Base-by-base conservation (phyloP, 2,329 filamentous ascomycete genomes). In the Endoconidiophora polonica region DNA sequence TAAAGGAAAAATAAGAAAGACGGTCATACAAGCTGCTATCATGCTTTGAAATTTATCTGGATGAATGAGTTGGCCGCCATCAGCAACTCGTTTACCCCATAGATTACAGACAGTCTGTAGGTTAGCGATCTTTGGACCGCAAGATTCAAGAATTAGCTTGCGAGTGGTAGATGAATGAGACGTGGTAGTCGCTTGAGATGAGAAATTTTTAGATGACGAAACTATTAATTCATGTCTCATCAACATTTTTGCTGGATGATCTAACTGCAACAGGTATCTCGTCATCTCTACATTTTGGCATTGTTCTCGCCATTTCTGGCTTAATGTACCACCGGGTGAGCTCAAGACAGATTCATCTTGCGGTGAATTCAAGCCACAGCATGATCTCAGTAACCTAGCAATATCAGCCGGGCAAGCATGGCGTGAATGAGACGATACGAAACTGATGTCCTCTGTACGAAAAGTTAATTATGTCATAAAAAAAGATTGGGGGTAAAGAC, bases 361-460 rank as follows among this genome's bases (percentile, higher is more conserved):
- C 16, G 71, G 53, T 4, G 59, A 56, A 3, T 62, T 57, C 29
- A 63, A 57, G 7, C 84, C 83, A 37, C 82, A 78, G 57, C 83
- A 86, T 14, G 74, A 71, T 54, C 77, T 68, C n/a, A 94, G 61
- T 3, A 94, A 65, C 55, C 77, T 77, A 37, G 83, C 65, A 20
- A 94, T 62, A 55, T 87, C 77, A 29, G 72, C 59, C 3, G 83
- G 77, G 14, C 74, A 72, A 38, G 79, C 73, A 61, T 83, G 81
- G 9, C 68, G 63, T 2, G 79, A 75, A 56, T 81, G 72, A 16
- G 76, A 73, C 4, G 76, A 72, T n/a, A 78, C 75, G 62, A 83
- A 85, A 3, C 70, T 66, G 50, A 74, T 68, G 58, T 94, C 86
- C 38, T 71, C 79, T 83, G 55, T 56, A 53, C 16, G 29, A 3